Evolutionary conservation across 1,284 basidiomycete genomes (phyloP).

Genomic region (Cronartium quercuum): DNA sequence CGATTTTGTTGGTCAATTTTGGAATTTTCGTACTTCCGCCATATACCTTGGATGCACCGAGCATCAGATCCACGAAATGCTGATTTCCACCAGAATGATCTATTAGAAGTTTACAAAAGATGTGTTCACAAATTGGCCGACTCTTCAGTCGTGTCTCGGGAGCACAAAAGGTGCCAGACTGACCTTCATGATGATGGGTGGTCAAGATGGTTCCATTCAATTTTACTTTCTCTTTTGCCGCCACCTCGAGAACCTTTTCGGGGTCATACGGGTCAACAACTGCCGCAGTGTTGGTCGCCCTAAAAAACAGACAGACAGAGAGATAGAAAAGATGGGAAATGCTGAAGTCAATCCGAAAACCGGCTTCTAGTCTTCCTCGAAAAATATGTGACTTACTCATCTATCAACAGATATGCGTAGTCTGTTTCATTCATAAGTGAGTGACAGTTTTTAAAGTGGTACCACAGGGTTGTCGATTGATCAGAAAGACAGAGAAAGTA

Average conservation of each 20-base stretch:
- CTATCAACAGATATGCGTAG: neutral
- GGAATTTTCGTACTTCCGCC: constrained; percentile 71
- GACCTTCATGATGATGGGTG: constrained; percentile 44
- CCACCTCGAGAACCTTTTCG: constrained; percentile 60
- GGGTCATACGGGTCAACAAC: constrained; percentile 75
- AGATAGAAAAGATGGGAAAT: no score
- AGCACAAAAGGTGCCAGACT: constrained; percentile 31
- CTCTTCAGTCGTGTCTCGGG: neutral
- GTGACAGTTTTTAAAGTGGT: no score
- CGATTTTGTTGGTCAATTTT: constrained; percentile 65
- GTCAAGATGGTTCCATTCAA: constrained; percentile 49
- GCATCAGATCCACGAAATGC: constrained; percentile 52
- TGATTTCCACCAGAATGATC: constrained; percentile 85
- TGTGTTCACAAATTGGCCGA: constrained; percentile 65
- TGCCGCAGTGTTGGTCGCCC: constrained; percentile 68
- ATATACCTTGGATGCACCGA: constrained; percentile 64
- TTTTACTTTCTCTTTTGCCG: constrained; percentile 64
- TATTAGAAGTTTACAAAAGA: constrained; percentile 47
- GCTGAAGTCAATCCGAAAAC: constrained; percentile 48
- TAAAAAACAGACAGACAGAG: constrained; percentile 52
- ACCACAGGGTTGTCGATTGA: neutral
- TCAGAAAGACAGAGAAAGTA: neutral
- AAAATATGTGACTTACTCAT: neutral
- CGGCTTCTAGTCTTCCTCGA: neutral
- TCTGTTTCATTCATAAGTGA: neutral